Base-by-base conservation (phyloP, 2,329 filamentous ascomycete genomes). In the Paracorniculantispora psalliotae region DNA sequence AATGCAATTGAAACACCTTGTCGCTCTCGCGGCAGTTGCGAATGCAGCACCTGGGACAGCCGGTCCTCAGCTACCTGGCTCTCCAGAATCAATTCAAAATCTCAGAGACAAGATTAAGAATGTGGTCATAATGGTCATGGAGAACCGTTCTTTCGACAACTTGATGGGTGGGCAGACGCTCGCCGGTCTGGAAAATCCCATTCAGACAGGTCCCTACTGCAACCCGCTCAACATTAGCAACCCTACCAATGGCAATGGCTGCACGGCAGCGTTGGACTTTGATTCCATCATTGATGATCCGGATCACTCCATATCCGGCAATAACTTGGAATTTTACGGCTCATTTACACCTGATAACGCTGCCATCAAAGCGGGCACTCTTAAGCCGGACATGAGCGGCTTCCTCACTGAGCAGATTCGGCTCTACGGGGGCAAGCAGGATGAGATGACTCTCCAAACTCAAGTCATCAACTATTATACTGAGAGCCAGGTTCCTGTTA, bases 401-500 rank as follows among this genome's bases (percentile, higher is more conserved):
- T 78, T 77, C 62, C 67, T 76, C n/a, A 66, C 74, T 30, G 74
- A 75, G 65, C 75, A 77, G 64, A 57, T 76, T 30, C 68, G 68
- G 5, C 53, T 64, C 13, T 75, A 77, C 62, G 65, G 67, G 7
- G 58, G 60, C 35, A 67, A 69, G 51, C 68, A 66, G 55, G 69
- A 71, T 47, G 59, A 66, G n/a, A 63, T 71, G n/a, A 67, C 67
- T 3, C 69, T 72, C 17, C 67, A 68, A 12, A 59, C 61, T 47
- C 71, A 77, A 65, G 75, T 77, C 47, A 71, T 78, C 64, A 72
- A 75, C 67, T 78, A 77, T 61, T 78, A 78, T 61, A 72, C 73
- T 1, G 73, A 75, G 60, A 68, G 70, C 0, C 69, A 78, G 65
- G 70, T 77, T 2, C 75, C 75, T 1, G 71, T 77, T 52, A 67